Conservation (phyloP, 495 filamentous ascomycete genomes). For the Penicillium ucsense region DNA sequence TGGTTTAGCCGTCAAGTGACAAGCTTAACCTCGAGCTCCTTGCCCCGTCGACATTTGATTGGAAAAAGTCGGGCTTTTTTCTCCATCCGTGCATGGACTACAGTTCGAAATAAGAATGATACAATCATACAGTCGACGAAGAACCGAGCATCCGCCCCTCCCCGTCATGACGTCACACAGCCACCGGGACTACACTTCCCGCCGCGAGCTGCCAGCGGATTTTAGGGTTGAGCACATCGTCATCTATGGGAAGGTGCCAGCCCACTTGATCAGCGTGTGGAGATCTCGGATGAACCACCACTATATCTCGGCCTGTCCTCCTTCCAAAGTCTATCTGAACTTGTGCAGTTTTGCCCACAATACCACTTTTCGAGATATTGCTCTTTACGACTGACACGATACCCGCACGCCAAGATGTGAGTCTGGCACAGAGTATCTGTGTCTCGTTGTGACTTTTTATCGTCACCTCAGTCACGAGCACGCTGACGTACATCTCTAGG, state of each 20-base stretch:
- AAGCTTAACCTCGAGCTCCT: neutral
- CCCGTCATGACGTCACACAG: constrained; percentile 21
- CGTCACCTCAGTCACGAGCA: no score
- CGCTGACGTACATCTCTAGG: constrained; percentile 26
- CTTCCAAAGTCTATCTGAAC: neutral
- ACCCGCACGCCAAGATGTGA: neutral
- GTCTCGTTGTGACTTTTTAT: no score
- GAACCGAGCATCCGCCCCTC: constrained; percentile 11
- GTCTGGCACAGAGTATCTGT: no score
- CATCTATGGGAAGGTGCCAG: constrained; percentile 16
- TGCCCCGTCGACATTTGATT: neutral
- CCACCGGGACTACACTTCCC: constrained; percentile 15
- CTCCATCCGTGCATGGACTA: constrained; percentile 3
- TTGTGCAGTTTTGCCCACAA: neutral
- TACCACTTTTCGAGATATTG: no score
- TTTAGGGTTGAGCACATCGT: constrained; percentile 17
- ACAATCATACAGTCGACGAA: neutral
- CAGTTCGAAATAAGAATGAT: constrained; percentile 9
- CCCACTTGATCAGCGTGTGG: neutral
- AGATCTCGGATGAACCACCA: neutral
- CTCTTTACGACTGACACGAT: no score
- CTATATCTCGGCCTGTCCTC: neutral
- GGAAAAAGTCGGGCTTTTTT: no score
- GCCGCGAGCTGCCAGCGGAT: neutral
- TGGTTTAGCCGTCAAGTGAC: neutral